These are phyloP conservation scores for Grigorovia transvaalensis DNA, from an alignment of 805 yeast genomes.

Conservation along the genomic window DNA sequence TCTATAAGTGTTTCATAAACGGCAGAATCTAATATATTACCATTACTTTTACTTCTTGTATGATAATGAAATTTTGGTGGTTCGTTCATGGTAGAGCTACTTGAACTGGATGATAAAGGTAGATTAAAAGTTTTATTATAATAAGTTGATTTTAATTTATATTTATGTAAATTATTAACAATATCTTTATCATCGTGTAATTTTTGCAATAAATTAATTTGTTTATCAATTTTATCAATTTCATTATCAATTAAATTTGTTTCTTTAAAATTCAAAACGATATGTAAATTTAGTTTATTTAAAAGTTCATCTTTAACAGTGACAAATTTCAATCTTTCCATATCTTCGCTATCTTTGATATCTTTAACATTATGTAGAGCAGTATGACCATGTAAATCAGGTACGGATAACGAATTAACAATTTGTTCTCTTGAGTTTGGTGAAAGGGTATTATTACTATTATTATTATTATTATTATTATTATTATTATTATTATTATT, in stretches of 20 bases:
- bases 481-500: no score
- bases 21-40: conserved; percentile 12
- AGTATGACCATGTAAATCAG: not conserved
- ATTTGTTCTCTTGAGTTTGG: not conserved
- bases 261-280: conserved; percentile 50
- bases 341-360: conserved; percentile 21
- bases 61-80: conserved; percentile 21
- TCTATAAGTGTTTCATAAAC: conserved; percentile 2
- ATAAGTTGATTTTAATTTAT: conserved; percentile 18
- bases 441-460: not conserved
- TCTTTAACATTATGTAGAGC: conserved; percentile 6
- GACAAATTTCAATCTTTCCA: conserved; percentile 21
- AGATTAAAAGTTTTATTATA: not conserved
- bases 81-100: no score
- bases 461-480: no score
- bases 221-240: conserved; percentile 47
- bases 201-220: conserved; percentile 41
- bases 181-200: conserved; percentile 28
- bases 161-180: conserved; percentile 14
- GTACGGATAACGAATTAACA: not conserved
- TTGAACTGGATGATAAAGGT: not conserved
- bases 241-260: conserved; percentile 41
- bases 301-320: conserved; percentile 27
- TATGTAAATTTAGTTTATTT: conserved; percentile 49
- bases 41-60: conserved; percentile 27